phyloP scores from a whole-genome alignment of 2,329 filamentous ascomycete genomes.

The Elsinoe perseae region DNA sequence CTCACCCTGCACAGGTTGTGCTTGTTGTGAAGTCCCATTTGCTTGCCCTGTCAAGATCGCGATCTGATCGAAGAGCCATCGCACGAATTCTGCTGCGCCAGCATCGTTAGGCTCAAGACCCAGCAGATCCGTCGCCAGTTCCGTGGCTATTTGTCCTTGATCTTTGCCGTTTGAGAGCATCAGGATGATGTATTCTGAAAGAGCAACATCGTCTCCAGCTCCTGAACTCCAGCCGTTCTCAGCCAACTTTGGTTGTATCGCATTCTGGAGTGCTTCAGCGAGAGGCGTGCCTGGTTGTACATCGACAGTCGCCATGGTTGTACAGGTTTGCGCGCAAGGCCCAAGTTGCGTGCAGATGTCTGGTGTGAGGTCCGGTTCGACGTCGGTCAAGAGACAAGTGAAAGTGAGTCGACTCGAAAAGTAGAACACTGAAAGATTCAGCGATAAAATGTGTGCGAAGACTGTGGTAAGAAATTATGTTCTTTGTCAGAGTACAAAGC shows the following conservation, averaged over 20 bases:
- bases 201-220: constrained; percentile 69
- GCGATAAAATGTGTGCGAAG: constrained; percentile 7
- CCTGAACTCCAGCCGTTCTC: constrained; percentile 88
- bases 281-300: constrained; percentile 71
- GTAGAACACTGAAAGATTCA: not conserved
- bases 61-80: constrained; percentile 90
- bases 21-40: constrained; percentile 39
- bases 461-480: not conserved
- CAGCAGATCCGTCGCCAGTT: constrained; percentile 82
- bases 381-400: not conserved
- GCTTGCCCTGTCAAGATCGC: constrained; percentile 57
- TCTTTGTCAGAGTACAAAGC: constrained; percentile 13
- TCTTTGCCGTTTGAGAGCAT: constrained; percentile 96
- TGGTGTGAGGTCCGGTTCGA: not conserved
- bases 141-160: constrained; percentile 77
- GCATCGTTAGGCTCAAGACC: constrained; percentile 75
- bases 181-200: constrained; percentile 93
- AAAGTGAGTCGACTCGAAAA: too few species aligned
- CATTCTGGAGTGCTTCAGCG: constrained; percentile 71
- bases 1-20: constrained; percentile 19
- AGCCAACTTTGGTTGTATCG: constrained; percentile 82
- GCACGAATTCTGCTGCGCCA: constrained; percentile 72
- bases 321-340: constrained; percentile 6
- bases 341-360: not conserved
- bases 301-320: constrained; percentile 62